These are phyloP conservation scores for Trichophyton benhamiae DNA, from an alignment of 2,329 filamentous ascomycete species.

Conservation along the genomic window DNA sequence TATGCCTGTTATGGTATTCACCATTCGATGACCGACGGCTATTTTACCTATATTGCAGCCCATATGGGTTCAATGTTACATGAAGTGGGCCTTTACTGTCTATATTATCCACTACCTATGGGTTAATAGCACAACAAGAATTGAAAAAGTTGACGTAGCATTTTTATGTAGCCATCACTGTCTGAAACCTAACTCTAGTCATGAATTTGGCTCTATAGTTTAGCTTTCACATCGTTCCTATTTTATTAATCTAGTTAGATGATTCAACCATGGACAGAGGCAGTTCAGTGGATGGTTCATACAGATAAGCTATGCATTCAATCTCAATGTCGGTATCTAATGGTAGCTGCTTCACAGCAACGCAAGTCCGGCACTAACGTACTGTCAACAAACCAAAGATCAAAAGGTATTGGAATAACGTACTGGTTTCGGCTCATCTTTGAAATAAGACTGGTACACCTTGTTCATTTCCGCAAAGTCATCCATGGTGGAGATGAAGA, in stretches of 20 bases:
- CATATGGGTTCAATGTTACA: no score
- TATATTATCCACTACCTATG: no score
- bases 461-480: slow-evolving; percentile 68
- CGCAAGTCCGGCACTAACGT: slow-evolving; percentile 6
- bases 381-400: neutral
- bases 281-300: neutral
- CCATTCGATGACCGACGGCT: neutral
- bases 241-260: neutral
- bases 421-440: slow-evolving; percentile 10
- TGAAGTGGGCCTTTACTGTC: no score
- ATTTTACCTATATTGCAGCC: neutral
- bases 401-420: neutral
- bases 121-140: no score
- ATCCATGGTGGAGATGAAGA: slow-evolving; percentile 54
- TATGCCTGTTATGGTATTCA: neutral
- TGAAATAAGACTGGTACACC: slow-evolving; percentile 58
- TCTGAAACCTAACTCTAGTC: no score
- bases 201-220: neutral
- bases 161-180: no score
- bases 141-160: no score
- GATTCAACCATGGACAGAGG: neutral
- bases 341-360: slow-evolving; percentile 11
- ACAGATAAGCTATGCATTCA: slow-evolving; percentile 7
- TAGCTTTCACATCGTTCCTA: neutral
- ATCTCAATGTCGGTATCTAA: slow-evolving; percentile 11